A percentile compares a stretch with the other conserved stretches of the same genome.
Evolutionary conservation across 352 stramenopile genomes (phyloP).

Genomic region (Phytophthora aleatoria): DNA sequence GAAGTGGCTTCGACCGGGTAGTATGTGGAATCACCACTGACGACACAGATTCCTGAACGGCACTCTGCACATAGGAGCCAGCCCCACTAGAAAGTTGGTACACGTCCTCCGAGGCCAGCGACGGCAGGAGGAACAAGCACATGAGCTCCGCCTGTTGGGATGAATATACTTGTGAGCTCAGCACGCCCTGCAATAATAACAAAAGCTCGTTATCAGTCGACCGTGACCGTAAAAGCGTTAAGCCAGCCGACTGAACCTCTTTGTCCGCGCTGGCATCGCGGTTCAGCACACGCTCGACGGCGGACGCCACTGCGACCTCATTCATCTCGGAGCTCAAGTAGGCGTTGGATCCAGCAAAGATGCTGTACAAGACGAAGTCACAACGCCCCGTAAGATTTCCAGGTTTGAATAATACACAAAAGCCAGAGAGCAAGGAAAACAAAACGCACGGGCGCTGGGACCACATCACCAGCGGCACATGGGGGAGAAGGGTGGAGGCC

Average conservation of each 20-base stretch:
- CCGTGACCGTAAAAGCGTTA: background rate
- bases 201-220: conserved; percentile 7
- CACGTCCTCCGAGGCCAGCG: conserved; percentile 50
- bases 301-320: conserved; percentile 38
- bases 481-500: conserved; percentile 41
- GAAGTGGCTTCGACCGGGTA: conserved; percentile 53
- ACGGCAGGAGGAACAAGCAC: conserved; percentile 62
- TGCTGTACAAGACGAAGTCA: conserved; percentile 27
- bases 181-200: conserved; percentile 36
- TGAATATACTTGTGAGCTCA: conserved; percentile 28
- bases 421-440: background rate
- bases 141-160: conserved; percentile 46
- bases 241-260: conserved; percentile 29
- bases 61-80: conserved; percentile 52
- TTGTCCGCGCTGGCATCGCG: conserved; percentile 38
- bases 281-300: conserved; percentile 35
- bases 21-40: conserved; percentile 80
- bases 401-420: background rate
- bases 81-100: conserved; percentile 34
- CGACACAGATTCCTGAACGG: conserved; percentile 50
- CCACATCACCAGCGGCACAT: conserved; percentile 72
- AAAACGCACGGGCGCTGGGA: conserved; percentile 64
- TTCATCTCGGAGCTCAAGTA: conserved; percentile 59
- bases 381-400: background rate
- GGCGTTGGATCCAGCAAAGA: conserved; percentile 45